phyloP scores from a whole-genome alignment of 345 rosid species.

The Ricinus communis region DNA sequence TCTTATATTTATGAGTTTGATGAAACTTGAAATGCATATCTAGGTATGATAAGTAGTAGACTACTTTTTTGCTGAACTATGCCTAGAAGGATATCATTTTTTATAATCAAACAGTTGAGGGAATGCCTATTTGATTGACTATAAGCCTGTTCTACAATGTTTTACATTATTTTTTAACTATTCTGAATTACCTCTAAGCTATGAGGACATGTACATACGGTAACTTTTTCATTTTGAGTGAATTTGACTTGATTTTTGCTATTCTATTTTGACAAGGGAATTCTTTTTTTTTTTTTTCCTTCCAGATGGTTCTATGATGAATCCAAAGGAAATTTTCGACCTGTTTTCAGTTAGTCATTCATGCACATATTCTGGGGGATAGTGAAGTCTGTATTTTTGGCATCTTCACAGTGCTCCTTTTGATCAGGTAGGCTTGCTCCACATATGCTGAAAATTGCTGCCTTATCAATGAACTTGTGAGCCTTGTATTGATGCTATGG shows the following conservation, averaged over 20 bases:
- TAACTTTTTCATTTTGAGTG: too few relatives aligned
- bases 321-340: constrained; percentile 51
- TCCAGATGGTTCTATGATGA: constrained; percentile 72
- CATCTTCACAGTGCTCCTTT: constrained; percentile 14
- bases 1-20: background rate
- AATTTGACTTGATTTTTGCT: background rate
- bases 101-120: background rate
- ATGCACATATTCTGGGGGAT: constrained; percentile 10
- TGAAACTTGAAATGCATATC: background rate
- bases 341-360: constrained; percentile 44
- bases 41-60: background rate
- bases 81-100: background rate
- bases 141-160: background rate
- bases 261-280: too few relatives aligned
- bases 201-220: too few relatives aligned
- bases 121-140: background rate
- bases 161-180: background rate
- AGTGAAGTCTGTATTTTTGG: background rate
- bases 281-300: too few relatives aligned
- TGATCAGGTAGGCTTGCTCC: constrained; percentile 25
- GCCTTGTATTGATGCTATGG: background rate
- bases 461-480: background rate
- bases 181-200: background rate
- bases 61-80: background rate
- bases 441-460: background rate